Base-by-base conservation (phyloP, 352 stramenopile species). In the Pythium rishiriense region DNA sequence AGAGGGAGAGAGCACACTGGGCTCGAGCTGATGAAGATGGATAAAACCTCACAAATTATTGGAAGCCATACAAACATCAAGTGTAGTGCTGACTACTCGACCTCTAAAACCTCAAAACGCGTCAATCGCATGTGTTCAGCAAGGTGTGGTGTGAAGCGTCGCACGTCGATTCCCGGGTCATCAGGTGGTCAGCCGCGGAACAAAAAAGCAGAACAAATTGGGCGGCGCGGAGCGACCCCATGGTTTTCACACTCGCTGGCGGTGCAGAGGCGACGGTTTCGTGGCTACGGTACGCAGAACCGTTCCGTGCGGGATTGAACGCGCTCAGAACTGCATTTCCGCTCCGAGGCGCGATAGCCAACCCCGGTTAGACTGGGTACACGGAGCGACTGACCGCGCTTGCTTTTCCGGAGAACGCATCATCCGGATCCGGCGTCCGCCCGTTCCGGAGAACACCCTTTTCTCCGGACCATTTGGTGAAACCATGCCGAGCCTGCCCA, bases 401-500 rank as follows among this genome's bases (percentile, higher is more conserved):
- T 39, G 11, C 33, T 33, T 19, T 33, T 51, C 45, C 33, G 47
- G 47, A 31, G 47, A 52, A 52, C 46, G 17, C 9, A 24, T 33
- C 46, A 21, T 37, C 26, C 49, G 45, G 15, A 22, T 49, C 50
- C 25, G 22, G 46, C 31, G 45, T 39, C 31, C 31, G 11, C 12
- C 29, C 14, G 19, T 31, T 37, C 48, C 28, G 33, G 31, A 37
- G n/a, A n/a, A n/a, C n/a, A n/a, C n/a, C n/a, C n/a, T n/a, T n/a
- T n/a, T n/a, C n/a, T n/a, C n/a, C n/a, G n/a, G n/a, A 19, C 29
- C 17, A 22, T 31, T 24, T 26, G n/a, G 29, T 22, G 4, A 37
- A 53, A 21, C 31, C 43, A 69, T 69, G 62, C 62, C 62, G 54
- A 69, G 62, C 31, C 62, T 64, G 17, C 62, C 62, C 19, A 55